Evolutionary conservation across 176 grass and related monocot species (phyloP), one percentile per base, ranked within the genome.

Genomic region (Avena eriantha): DNA sequence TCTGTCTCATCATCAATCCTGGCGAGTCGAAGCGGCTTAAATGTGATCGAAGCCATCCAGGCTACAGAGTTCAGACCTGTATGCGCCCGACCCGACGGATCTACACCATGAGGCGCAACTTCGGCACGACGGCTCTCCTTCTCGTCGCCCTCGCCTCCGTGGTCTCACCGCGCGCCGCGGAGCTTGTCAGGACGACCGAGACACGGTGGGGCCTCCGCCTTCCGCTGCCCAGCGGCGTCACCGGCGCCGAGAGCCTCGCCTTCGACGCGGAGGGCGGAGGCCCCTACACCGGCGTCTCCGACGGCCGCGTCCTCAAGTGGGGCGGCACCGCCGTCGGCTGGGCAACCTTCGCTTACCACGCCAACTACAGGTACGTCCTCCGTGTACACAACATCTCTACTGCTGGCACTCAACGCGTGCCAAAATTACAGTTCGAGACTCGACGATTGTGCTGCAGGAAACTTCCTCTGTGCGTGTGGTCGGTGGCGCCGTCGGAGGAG

Each of bases 261-360:
- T 90, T 90, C 59, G 88, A 86, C 55, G 76, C n/a, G 0, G 22
- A 33, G 8, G 88, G 59, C 22, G 19, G 50, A 24, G 83, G 88
- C 9, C 95, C 93, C 2, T 98, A 98, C 86, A 86, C 95, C 18
- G 95, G 95, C 21, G 91, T 93, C 73, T 98, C 95, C 0, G 88
- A 90, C 65, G 93, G 95, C 19, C 73, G 93, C 56, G 74, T 98
- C 53, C 86, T 95, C 73, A 87, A 78, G 47, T 98, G 95, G 95
- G 69, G 78, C 41, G 93, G 89, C 41, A 2, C 29, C 22, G 7
- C 43, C 22, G 83, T 51, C 5, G 85, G 93, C 71, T 98, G 95
- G 93, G 65, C 65, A 24, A 76, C 73, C 23, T 76, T 76, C 73
- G 64, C 64, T 7, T 7, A 68, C 64, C 64, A 68, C 15, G 64